A percentile compares a stretch with the other conserved stretches of the same genome.
phyloP scores from a whole-genome alignment of 1,284 basidiomycete species.

The Cutaneotrichosporon cutaneum region DNA sequence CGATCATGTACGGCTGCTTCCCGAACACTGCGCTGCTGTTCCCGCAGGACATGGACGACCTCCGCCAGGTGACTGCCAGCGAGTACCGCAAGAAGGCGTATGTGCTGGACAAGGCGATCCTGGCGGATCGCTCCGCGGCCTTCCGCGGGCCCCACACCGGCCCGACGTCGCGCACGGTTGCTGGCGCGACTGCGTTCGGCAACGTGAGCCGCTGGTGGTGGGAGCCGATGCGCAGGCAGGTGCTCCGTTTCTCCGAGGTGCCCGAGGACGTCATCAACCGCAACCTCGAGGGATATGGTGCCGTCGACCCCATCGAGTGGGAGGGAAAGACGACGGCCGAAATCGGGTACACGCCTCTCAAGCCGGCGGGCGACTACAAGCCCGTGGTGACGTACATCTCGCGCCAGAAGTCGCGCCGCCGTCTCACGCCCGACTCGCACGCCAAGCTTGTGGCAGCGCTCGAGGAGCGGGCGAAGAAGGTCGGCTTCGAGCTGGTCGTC shows the following conservation, averaged over 20 bases:
- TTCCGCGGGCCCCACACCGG: slow-evolving; percentile 66
- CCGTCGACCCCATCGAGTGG: slow-evolving; percentile 38
- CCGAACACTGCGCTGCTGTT: slow-evolving; percentile 62
- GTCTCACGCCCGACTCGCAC: slow-evolving; percentile 64
- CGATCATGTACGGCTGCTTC: slow-evolving; percentile 48
- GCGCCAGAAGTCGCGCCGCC: slow-evolving; percentile 62
- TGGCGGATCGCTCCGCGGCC: slow-evolving; percentile 71
- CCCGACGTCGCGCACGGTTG: slow-evolving; percentile 64
- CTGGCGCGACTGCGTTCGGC: slow-evolving; percentile 51
- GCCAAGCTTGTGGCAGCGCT: slow-evolving; percentile 61
- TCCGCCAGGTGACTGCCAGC: slow-evolving; percentile 43
- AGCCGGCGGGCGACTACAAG: slow-evolving; percentile 44
- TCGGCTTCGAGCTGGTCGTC: slow-evolving; percentile 63
- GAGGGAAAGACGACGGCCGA: slow-evolving; percentile 9
- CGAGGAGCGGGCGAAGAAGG: slow-evolving; percentile 58
- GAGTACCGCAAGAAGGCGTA: slow-evolving; percentile 51
- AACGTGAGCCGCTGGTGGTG: slow-evolving; percentile 62
- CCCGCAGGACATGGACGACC: slow-evolving; percentile 66
- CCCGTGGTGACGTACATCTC: slow-evolving; percentile 73
- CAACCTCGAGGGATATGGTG: slow-evolving; percentile 49
- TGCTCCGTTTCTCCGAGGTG: slow-evolving; percentile 65
- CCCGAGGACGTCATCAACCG: slow-evolving; percentile 47
- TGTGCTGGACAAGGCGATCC: slow-evolving; percentile 55
- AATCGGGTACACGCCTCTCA: slow-evolving; percentile 18
- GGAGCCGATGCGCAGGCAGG: slow-evolving; percentile 63